These are phyloP conservation scores for Botrytis hyacinthi DNA, from an alignment of 2,329 filamentous ascomycete genomes.

Conservation along the genomic window DNA sequence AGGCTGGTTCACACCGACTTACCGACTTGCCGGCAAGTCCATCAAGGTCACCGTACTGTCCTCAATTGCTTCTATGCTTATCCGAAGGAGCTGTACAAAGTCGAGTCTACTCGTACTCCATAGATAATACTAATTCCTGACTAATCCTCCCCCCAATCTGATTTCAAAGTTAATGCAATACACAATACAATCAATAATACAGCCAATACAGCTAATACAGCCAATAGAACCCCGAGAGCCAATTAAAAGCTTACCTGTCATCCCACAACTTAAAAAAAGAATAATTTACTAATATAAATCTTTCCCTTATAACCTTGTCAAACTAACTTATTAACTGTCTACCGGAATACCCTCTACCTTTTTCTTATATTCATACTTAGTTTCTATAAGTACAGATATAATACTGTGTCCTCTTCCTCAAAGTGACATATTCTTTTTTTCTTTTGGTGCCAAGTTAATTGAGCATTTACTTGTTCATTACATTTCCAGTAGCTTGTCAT, in stretches of 20 bases:
- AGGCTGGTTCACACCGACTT: neutral
- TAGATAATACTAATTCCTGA: neutral
- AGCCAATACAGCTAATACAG: neutral
- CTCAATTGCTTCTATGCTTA: neutral
- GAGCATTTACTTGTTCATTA: conserved; percentile 11
- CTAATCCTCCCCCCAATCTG: neutral
- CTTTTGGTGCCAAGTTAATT: conserved; percentile 9
- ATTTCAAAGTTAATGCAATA: neutral
- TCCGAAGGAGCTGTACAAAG: neutral
- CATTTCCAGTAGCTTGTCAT: neutral
- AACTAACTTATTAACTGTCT: neutral
- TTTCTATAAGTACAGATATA: neutral
- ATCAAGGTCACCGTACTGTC: neutral
- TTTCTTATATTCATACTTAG: conserved; percentile 3
- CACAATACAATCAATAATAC: neutral
- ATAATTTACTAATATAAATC: conserved; percentile 7
- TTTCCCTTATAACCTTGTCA: neutral
- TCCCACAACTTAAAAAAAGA: conserved; percentile 6
- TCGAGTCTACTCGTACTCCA: neutral
- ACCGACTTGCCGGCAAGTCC: neutral
- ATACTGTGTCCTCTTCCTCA: conserved; percentile 1
- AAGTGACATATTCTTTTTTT: neutral
- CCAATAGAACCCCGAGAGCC: conserved; percentile 8
- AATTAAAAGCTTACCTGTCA: conserved; percentile 14
- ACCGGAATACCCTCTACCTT: neutral